phyloP scores from a whole-genome alignment of 331 rosid species.

The Cydonia oblonga region DNA sequence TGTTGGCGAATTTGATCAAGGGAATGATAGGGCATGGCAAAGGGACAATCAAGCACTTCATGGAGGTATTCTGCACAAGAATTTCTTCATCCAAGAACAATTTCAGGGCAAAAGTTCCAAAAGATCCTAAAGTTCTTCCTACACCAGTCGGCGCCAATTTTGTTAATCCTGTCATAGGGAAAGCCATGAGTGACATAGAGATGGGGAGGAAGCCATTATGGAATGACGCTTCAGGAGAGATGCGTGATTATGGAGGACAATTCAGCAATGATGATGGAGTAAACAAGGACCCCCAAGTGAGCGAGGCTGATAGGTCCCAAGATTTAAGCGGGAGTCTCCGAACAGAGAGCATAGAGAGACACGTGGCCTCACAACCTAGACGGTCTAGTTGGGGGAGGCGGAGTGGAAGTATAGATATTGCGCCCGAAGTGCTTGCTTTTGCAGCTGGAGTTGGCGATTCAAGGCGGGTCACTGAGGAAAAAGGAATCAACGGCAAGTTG shows the following conservation, averaged over 20 bases:
- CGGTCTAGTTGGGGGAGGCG: slow-evolving; percentile 28
- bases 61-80: slow-evolving; percentile 41
- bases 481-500: slow-evolving; percentile 1
- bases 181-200: slow-evolving; percentile 25
- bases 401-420: slow-evolving; percentile 27
- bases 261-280: slow-evolving; percentile 14
- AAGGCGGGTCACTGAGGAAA: slow-evolving; percentile 13
- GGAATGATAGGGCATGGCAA: too few species aligned
- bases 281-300: slow-evolving; percentile 21
- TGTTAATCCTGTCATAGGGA: slow-evolving; percentile 32
- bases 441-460: slow-evolving; percentile 30
- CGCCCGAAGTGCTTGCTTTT: slow-evolving; percentile 24
- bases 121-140: slow-evolving; percentile 16
- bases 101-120: slow-evolving; percentile 49
- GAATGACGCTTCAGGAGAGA: slow-evolving; percentile 21
- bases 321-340: slow-evolving; percentile 31
- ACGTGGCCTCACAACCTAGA: slow-evolving; percentile 12
- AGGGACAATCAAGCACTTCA: slow-evolving; percentile 40
- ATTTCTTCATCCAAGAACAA: slow-evolving; percentile 57
- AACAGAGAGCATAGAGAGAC: slow-evolving; percentile 25
- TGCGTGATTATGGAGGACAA: slow-evolving; percentile 16
- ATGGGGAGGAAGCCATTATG: slow-evolving; percentile 27
- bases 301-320: slow-evolving; percentile 17
- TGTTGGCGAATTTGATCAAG: too few species aligned
- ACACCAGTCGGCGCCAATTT: slow-evolving; percentile 15